Conservation (phyloP, 768 basidiomycete species). For the Leccinum olivaceopallidum region DNA sequence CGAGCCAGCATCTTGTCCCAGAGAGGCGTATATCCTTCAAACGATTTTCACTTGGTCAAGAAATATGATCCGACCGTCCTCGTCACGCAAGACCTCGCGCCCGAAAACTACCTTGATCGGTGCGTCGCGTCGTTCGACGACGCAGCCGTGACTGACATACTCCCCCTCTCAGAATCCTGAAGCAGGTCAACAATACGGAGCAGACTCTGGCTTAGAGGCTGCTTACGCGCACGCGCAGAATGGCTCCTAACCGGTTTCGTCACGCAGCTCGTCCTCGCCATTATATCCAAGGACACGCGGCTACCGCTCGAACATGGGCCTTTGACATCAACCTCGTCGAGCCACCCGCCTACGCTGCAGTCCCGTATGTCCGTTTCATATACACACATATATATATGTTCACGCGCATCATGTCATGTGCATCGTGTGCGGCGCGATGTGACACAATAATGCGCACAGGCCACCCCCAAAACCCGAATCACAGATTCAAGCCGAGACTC, state of each 20-base stretch:
- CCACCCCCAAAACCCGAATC: constrained; percentile 69
- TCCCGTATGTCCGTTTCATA: constrained; percentile 44
- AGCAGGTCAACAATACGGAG: constrained; percentile 84
- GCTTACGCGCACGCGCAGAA: constrained; percentile 45
- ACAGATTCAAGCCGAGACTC: constrained; percentile 96
- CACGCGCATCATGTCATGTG: background rate
- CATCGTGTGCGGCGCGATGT: constrained; percentile 76
- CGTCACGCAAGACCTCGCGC: constrained; percentile 88
- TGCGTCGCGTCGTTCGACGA: constrained; percentile 24
- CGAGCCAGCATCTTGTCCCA: constrained; percentile 88
- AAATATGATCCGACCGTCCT: constrained; percentile 97
- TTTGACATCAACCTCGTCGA: constrained; percentile 91
- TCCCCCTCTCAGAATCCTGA: constrained; percentile 56
- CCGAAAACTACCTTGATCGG: constrained; percentile 91
- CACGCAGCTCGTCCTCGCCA: constrained; percentile 91
- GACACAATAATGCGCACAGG: constrained; percentile 30
- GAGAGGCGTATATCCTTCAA: constrained; percentile 93
- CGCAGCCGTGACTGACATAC: background rate
- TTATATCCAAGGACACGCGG: constrained; percentile 89
- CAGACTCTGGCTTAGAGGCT: background rate
- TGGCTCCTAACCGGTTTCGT: constrained; percentile 94
- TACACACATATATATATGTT: background rate
- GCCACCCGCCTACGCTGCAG: constrained; percentile 48
- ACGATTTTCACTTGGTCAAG: constrained; percentile 99
- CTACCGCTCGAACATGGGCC: constrained; percentile 94